Conservation (phyloP, 2,329 filamentous ascomycete species). For the Orbilia brochopaga region DNA sequence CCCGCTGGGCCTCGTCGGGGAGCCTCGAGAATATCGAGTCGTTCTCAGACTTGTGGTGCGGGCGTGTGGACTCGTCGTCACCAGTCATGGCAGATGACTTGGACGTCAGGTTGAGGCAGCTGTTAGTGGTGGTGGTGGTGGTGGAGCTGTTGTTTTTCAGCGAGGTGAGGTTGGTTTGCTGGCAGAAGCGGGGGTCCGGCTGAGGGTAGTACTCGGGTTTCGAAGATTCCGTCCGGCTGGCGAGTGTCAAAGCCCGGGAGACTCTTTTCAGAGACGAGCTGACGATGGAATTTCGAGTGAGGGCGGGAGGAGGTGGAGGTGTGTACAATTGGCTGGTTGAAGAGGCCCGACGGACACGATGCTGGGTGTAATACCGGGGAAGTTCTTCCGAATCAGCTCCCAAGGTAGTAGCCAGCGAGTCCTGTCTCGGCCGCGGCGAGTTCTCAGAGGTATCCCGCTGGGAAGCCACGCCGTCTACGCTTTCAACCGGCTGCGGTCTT, state of each 20-base stretch:
- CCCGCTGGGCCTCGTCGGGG: conserved; percentile 29
- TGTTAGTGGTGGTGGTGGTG: conserved; percentile 26
- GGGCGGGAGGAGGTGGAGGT: conserved; percentile 8
- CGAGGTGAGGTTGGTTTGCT: conserved; percentile 26
- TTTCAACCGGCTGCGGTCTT: not conserved
- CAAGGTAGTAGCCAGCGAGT: conserved; percentile 44
- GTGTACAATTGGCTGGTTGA: conserved; percentile 31
- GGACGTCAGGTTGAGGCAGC: conserved; percentile 34
- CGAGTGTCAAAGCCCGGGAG: conserved; percentile 42
- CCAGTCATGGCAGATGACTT: conserved; percentile 30
- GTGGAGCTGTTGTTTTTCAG: conserved; percentile 24
- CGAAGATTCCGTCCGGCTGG: conserved; percentile 28
- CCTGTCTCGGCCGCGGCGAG: conserved; percentile 28
- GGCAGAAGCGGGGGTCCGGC: conserved; percentile 14
- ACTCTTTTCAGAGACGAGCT: conserved; percentile 50
- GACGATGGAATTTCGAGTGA: conserved; percentile 46
- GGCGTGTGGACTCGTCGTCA: conserved; percentile 30
- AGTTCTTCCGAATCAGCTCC: conserved; percentile 34
- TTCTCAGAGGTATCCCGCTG: conserved; percentile 15
- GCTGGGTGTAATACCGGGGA: conserved; percentile 20
- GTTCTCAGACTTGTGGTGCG: conserved; percentile 32
- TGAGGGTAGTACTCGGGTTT: conserved; percentile 27
- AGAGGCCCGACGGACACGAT: conserved; percentile 39
- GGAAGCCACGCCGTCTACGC: not conserved
- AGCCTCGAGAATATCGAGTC: conserved; percentile 35